Evolutionary conservation across 805 yeast genomes (phyloP), one percentile per base, ranked within the genome.

Genomic region (Teunomyces atbi): DNA sequence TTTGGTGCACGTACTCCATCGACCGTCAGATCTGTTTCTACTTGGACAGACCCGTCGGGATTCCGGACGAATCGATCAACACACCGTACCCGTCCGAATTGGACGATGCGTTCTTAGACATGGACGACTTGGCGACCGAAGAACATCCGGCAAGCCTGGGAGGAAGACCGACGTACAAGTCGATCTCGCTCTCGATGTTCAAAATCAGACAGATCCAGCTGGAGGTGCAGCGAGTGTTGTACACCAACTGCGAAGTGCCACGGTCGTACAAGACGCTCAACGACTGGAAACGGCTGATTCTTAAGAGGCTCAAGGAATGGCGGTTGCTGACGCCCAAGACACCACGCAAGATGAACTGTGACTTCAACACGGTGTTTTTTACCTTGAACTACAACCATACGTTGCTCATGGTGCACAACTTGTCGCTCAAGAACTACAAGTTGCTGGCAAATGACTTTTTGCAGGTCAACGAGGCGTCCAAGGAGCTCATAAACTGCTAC

Each of bases 11-110:
- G 1, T 90, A 90, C 61, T 78, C 91, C 1, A 65, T 91, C 45
- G 97, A 90, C 62, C 68, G 97, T 19, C 96, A 89, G 60, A 82
- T 89, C 7, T 86, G 96, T 60, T 83, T 90, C 37, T 89, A 89
- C 59, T 69, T 90, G 42, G 95, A 95, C 1, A 74, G 97, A 32
- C 97, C 97, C 0, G 84, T 86, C 53, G 94, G 96, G 0, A 84
- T 90, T 1, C 94, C 96, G 0, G 96, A 90, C 54, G 90, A 85
- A 52, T 76, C 82, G 42, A 79, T 89, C 37, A 76, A 80, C 43
- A 84, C 87, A 1, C 79, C 79, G 34, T 86, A 83, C 59, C 96
- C 96, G 0, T 78, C 86, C 13, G 76, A 75, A 35, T 64, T 85
- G 39, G 97, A 90, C 65, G 97, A 90, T 59, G 76, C 89, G 1